These are phyloP conservation scores for Thielaviopsis cerberus DNA, from an alignment of 2,329 filamentous ascomycete species.

Conservation along the genomic window DNA sequence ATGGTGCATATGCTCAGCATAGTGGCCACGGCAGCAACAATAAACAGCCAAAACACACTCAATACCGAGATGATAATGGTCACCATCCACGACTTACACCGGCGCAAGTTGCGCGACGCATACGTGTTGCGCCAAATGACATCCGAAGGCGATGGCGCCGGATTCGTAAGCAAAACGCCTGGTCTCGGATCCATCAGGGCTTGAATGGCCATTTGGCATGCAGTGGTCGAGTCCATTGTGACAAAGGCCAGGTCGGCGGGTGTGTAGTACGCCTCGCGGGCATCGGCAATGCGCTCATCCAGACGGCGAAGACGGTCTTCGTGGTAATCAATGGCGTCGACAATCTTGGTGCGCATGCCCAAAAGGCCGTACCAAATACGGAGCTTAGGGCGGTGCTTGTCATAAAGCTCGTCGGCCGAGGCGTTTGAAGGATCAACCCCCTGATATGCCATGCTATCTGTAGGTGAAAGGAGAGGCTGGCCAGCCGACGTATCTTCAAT, in stretches of 20 bases:
- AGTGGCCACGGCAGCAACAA: constrained; percentile 61
- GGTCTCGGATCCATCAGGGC: constrained; percentile 83
- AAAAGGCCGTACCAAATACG: constrained; percentile 65
- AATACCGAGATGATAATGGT: constrained; percentile 68
- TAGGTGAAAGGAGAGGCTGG: background rate
- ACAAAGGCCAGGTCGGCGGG: constrained; percentile 80
- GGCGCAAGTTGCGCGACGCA: constrained; percentile 51
- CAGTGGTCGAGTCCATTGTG: constrained; percentile 88
- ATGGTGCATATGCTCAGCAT: constrained; percentile 70
- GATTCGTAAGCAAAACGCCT: constrained; percentile 64
- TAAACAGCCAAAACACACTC: constrained; percentile 72
- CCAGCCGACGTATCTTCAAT: constrained; percentile 2
- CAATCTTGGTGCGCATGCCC: constrained; percentile 48
- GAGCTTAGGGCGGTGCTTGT: constrained; percentile 39
- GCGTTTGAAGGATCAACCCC: background rate
- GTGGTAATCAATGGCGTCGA: constrained; percentile 90
- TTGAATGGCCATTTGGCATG: constrained; percentile 88
- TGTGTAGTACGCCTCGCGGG: constrained; percentile 57
- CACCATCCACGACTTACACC: constrained; percentile 64
- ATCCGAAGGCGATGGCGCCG: constrained; percentile 74
- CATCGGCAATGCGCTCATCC: constrained; percentile 53
- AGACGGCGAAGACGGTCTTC: constrained; percentile 64
- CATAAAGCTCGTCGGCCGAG: constrained; percentile 14
- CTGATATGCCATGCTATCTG: background rate
- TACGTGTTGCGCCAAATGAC: constrained; percentile 96